These are phyloP conservation scores for Aspergillus sp. DNA, from an alignment of 2,329 filamentous ascomycete genomes.

Conservation along the genomic window DNA sequence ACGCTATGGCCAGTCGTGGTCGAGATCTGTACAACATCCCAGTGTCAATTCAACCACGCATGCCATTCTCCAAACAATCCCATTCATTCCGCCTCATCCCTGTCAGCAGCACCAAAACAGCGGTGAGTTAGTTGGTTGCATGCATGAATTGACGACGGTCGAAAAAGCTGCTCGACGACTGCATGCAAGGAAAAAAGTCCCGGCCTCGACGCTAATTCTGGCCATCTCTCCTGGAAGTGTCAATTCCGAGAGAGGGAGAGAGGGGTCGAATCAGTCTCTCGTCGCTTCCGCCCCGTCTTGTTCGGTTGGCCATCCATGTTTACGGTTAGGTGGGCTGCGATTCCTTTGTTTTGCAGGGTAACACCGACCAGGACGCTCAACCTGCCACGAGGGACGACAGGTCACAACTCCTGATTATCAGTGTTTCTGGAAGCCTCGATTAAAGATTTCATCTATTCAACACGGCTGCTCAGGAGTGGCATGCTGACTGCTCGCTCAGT, in stretches of 20 bases:
- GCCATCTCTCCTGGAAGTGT: not conserved
- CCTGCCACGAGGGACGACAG: not conserved
- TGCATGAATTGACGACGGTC: not conserved
- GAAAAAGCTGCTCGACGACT: not conserved
- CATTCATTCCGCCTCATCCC: not conserved
- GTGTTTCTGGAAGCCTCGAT: not conserved
- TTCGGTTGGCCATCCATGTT: not conserved
- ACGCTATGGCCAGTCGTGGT: not conserved
- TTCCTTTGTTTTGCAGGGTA: not conserved
- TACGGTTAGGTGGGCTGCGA: not conserved
- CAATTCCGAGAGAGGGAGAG: not conserved
- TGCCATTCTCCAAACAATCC: not conserved
- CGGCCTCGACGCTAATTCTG: not conserved
- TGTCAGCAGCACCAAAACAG: not conserved
- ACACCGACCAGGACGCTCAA: not conserved
- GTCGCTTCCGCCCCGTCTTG: not conserved
- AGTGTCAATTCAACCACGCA: not conserved
- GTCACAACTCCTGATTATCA: not conserved
- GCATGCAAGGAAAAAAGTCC: not conserved
- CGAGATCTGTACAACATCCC: not conserved
- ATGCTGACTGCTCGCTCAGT: not conserved
- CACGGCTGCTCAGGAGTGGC: not conserved
- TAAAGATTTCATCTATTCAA: not conserved
- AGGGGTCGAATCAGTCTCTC: not conserved
- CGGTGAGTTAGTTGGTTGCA: constrained; percentile 3